Evolutionary conservation across 140 eudicot species (phyloP).

Genomic region (Stevia rebaudiana): DNA sequence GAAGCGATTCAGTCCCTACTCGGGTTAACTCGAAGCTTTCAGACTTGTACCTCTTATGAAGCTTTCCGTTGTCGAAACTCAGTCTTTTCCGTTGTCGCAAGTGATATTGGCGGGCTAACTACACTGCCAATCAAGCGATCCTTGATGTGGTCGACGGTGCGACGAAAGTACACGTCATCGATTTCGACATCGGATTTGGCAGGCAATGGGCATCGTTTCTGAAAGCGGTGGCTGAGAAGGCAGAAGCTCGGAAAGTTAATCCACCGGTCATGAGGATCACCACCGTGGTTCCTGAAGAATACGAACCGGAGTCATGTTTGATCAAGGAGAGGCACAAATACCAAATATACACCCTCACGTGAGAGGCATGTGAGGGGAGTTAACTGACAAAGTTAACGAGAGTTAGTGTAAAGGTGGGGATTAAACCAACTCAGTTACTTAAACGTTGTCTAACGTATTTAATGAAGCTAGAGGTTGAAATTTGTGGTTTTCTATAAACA

Average conservation of each 20-base stretch:
- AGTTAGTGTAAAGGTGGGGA: no score
- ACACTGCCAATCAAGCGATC: constrained; percentile 85
- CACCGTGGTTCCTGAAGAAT: constrained; percentile 65
- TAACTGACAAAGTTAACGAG: no score
- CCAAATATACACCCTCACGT: no score
- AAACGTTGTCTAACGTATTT: no score
- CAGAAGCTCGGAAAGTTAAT: constrained; percentile 32
- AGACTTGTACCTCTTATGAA: constrained; percentile 36
- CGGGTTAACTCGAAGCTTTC: constrained; percentile 40
- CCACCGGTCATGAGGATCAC: constrained; percentile 56
- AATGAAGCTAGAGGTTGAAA: no score
- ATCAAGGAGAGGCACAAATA: no score
- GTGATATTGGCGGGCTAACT: constrained; percentile 60
- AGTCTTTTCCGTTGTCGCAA: constrained; percentile 72
- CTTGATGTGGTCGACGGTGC: constrained; percentile 79
- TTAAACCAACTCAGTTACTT: no score
- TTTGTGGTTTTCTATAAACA: no score
- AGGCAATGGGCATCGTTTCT: constrained; percentile 88
- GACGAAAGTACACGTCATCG: constrained; percentile 64
- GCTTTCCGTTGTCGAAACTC: no score
- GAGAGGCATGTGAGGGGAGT: no score
- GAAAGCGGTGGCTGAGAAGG: constrained; percentile 61
- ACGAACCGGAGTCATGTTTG: constrained; percentile 49
- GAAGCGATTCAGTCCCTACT: constrained; percentile 70
- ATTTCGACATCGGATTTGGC: constrained; percentile 82